Conservation (phyloP, 441 rosid genomes). For the Gossypium lobatum region DNA sequence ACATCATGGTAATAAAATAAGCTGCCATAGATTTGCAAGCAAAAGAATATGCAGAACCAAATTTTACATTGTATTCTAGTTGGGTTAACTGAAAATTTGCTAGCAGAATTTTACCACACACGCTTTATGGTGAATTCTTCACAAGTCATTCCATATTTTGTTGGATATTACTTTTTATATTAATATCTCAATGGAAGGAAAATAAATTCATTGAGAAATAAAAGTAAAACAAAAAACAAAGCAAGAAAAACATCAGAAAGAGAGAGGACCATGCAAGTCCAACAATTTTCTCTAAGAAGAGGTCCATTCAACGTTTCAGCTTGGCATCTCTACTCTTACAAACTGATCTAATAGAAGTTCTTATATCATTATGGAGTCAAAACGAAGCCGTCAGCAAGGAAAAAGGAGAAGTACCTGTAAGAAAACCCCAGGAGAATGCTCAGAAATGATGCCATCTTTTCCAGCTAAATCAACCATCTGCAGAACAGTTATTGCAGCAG, state of each 20-base stretch:
- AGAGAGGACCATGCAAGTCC: background rate
- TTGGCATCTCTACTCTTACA: background rate
- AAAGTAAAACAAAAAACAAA: background rate
- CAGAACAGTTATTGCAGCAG: constrained; percentile 54
- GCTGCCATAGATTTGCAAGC: background rate
- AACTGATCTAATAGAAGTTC: background rate
- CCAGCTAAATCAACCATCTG: constrained; percentile 70
- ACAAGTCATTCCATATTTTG: background rate
- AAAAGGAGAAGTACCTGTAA: constrained; percentile 53
- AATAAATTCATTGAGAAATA: background rate
- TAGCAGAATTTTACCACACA: background rate
- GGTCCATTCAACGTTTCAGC: background rate
- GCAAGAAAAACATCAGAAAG: constrained; percentile 1
- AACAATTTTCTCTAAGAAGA: background rate
- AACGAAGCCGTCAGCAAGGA: constrained; percentile 5
- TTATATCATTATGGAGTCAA: background rate
- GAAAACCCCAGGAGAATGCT: constrained; percentile 79
- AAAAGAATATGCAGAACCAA: constrained; percentile 3
- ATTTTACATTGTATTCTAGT: constrained; percentile 4
- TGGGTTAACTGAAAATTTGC: background rate
- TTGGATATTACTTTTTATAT: background rate
- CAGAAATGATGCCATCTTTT: constrained; percentile 63
- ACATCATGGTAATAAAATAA: background rate
- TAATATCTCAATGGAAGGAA: background rate
- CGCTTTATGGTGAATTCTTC: background rate